Conservation (phyloP, 768 basidiomycete genomes). For the Mrakia hoshinonis region DNA sequence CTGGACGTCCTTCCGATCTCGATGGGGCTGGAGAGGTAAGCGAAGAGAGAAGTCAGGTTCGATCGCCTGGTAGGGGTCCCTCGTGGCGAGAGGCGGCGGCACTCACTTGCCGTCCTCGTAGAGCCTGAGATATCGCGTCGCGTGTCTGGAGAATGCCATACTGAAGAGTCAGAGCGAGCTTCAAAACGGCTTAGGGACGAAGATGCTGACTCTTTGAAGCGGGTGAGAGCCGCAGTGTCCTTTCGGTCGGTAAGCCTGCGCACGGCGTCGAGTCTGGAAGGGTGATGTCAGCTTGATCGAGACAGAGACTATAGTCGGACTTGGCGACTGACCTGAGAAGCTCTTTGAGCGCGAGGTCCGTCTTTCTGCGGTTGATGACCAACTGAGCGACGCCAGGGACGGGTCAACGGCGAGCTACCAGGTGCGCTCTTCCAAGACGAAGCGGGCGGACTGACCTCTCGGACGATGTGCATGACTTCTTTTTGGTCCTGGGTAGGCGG, state of each 20-base stretch:
- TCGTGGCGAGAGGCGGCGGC: too few relatives aligned
- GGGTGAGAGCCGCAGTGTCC: not conserved
- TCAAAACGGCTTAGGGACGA: too few relatives aligned
- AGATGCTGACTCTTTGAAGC: too few relatives aligned
- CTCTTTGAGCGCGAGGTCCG: not conserved
- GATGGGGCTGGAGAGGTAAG: not conserved
- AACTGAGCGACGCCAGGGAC: not conserved
- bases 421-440: not conserved
- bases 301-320: too few relatives aligned
- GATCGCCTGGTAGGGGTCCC: not conserved
- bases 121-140: too few relatives aligned
- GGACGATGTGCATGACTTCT: not conserved
- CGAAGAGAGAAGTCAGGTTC: not conserved
- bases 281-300: too few relatives aligned
- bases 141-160: too few relatives aligned
- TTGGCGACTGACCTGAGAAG: not conserved
- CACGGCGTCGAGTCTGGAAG: not conserved
- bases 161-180: too few relatives aligned
- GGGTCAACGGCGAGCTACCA: not conserved
- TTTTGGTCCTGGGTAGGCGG: not conserved
- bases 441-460: not conserved
- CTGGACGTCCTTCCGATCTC: conserved; percentile 18
- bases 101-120: too few relatives aligned
- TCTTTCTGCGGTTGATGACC: not conserved
- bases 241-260: not conserved